phyloP scores from a whole-genome alignment of 2,329 filamentous ascomycete genomes.

The Aspergillus ustus region DNA sequence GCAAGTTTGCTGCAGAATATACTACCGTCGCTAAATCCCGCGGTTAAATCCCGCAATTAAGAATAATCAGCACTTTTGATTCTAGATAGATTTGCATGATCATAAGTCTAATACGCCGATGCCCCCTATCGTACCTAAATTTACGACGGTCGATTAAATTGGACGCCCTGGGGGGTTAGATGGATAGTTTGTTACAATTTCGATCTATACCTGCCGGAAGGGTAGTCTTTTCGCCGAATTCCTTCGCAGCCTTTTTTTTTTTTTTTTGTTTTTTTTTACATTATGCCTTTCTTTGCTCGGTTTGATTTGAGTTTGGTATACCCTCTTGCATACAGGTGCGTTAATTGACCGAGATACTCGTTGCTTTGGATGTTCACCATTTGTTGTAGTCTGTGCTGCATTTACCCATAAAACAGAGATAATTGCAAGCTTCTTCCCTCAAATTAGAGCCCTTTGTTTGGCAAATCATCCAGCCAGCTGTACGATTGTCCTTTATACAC shows the following conservation, averaged over 20 bases:
- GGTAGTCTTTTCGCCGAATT: too few relatives aligned
- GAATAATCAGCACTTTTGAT: conserved; percentile 1
- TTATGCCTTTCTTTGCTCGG: too few relatives aligned
- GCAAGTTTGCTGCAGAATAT: conserved; percentile 35
- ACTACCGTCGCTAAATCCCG: conserved; percentile 21
- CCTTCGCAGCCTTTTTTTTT: too few relatives aligned
- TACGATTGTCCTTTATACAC: neutral
- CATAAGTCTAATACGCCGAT: neutral
- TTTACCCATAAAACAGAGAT: neutral
- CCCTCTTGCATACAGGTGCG: neutral
- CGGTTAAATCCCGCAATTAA: too few relatives aligned
- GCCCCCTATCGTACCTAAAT: neutral
- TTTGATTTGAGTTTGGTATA: neutral
- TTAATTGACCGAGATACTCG: conserved; percentile 8
- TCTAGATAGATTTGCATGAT: neutral
- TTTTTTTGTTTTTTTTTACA: too few relatives aligned
- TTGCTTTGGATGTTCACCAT: neutral
- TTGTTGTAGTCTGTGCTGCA: neutral
- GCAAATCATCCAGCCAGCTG: too few relatives aligned
- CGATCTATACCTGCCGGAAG: too few relatives aligned
- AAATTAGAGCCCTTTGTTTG: too few relatives aligned
- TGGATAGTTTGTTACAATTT: too few relatives aligned
- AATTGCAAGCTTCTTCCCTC: too few relatives aligned
- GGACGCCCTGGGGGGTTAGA: too few relatives aligned
- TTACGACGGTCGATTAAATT: neutral